A percentile compares a stretch with the other conserved stretches of the same genome.
Conservation (phyloP, 192 early-diverging fungal genomes). For the Oehlia diaphana region DNA sequence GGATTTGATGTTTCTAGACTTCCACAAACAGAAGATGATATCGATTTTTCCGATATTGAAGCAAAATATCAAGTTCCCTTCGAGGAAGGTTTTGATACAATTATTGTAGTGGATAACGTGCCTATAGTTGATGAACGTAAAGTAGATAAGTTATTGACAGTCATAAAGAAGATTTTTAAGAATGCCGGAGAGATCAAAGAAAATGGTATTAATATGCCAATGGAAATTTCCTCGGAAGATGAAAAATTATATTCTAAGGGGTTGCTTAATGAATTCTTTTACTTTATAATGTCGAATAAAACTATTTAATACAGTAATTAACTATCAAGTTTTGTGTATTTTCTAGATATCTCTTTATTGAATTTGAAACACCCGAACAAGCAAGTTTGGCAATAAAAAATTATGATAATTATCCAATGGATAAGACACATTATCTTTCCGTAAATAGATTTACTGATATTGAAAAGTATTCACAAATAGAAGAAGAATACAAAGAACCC, state of each 20-base stretch:
- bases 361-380: conserved; percentile 85
- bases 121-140: conserved; percentile 87
- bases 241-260: conserved; percentile 81
- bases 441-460: conserved; percentile 94
- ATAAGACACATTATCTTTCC: conserved; percentile 74
- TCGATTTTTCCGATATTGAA: conserved; percentile 93
- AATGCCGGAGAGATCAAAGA: conserved; percentile 77
- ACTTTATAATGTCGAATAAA: too few species aligned
- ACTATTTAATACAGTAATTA: not conserved
- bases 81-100: conserved; percentile 75
- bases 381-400: conserved; percentile 76
- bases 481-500: conserved; percentile 78
- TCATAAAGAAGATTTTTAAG: conserved; percentile 79
- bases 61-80: conserved; percentile 67
- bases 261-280: conserved; percentile 35
- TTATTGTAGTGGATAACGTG: conserved; percentile 91
- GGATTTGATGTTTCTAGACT: conserved; percentile 62
- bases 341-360: conserved; percentile 85
- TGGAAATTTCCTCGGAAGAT: conserved; percentile 56
- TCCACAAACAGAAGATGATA: conserved; percentile 69
- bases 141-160: conserved; percentile 77
- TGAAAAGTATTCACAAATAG: conserved; percentile 72
- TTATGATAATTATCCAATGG: conserved; percentile 76
- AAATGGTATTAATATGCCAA: conserved; percentile 87
- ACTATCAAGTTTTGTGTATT: not conserved